A percentile compares a stretch with the other conserved stretches of the same genome.
Evolutionary conservation across 768 basidiomycete genomes (phyloP).

Genomic region (Tephrocybe rancida): DNA sequence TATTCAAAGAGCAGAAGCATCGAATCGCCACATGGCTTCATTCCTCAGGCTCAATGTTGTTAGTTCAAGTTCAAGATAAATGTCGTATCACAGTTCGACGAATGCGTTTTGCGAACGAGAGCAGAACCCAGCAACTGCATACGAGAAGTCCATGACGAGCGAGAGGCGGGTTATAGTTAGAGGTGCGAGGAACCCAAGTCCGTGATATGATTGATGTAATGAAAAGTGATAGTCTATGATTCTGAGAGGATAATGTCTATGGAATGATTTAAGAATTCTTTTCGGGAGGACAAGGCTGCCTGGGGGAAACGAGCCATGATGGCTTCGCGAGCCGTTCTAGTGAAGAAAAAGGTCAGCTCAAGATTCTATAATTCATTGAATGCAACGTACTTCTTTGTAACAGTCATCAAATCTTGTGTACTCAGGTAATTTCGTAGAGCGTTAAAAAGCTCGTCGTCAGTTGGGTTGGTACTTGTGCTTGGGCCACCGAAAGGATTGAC

Average conservation of each 20-base stretch:
- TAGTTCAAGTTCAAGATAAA: slow-evolving; percentile 28
- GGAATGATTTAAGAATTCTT: slow-evolving; percentile 91
- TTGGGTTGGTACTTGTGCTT: slow-evolving; percentile 77
- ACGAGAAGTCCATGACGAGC: slow-evolving; percentile 16
- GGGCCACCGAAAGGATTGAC: slow-evolving; percentile 83
- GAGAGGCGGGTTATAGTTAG: slow-evolving; percentile 14
- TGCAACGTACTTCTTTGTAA: slow-evolving; percentile 86
- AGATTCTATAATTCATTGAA: neutral
- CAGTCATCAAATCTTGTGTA: slow-evolving; percentile 93
- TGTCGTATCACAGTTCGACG: too few species aligned
- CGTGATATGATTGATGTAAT: slow-evolving; percentile 13
- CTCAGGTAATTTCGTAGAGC: slow-evolving; percentile 87
- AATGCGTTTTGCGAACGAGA: too few species aligned
- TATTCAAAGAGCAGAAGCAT: slow-evolving; percentile 86
- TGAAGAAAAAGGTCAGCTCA: slow-evolving; percentile 5
- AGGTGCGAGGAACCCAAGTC: slow-evolving; percentile 11
- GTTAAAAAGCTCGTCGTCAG: slow-evolving; percentile 82
- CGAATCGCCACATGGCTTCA: slow-evolving; percentile 91
- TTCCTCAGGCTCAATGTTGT: slow-evolving; percentile 86
- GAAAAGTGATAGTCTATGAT: slow-evolving; percentile 57
- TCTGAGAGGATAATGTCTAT: slow-evolving; percentile 93
- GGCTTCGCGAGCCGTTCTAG: slow-evolving; percentile 87
- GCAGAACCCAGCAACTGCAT: slow-evolving; percentile 18
- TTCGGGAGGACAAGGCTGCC: slow-evolving; percentile 81
- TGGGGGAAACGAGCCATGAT: slow-evolving; percentile 91